Conservation (phyloP, 495 filamentous ascomycete genomes). For the Penicillium fimorum region DNA sequence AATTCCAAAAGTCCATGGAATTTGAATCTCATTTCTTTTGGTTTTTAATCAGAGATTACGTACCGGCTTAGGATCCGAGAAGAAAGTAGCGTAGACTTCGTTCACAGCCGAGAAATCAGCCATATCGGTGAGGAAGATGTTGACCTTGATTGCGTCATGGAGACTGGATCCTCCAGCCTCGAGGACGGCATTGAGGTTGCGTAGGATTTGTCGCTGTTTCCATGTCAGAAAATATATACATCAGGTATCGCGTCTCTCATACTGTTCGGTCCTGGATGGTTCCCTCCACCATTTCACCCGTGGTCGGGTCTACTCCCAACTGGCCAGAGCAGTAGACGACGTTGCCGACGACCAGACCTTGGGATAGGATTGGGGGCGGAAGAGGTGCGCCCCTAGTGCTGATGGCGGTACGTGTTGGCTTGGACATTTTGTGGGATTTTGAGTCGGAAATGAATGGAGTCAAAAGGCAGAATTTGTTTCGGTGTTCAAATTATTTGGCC, state of each 20-base stretch:
- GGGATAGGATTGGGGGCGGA: constrained; percentile 45
- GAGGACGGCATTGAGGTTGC: constrained; percentile 65
- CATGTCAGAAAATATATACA: neutral
- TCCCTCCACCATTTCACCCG: constrained; percentile 49
- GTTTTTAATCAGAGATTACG: constrained; percentile 9
- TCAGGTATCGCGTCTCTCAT: constrained; percentile 8
- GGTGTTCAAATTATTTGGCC: neutral
- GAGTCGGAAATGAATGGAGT: neutral
- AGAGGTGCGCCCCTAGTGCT: constrained; percentile 36
- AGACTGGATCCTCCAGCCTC: constrained; percentile 61
- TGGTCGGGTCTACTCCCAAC: constrained; percentile 50
- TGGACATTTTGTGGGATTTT: constrained; percentile 14
- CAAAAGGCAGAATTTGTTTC: neutral
- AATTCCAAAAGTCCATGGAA: neutral
- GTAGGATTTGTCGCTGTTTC: constrained; percentile 48
- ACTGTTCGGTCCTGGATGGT: constrained; percentile 56
- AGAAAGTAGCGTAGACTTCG: constrained; percentile 54
- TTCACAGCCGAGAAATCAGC: constrained; percentile 66
- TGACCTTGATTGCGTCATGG: constrained; percentile 65
- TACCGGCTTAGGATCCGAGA: constrained; percentile 54
- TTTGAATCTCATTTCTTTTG: neutral
- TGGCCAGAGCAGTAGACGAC: constrained; percentile 48
- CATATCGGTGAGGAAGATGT: constrained; percentile 70
- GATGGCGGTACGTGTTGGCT: constrained; percentile 28
- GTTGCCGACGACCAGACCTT: constrained; percentile 43